Conservation (phyloP, 2,329 filamentous ascomycete genomes). For the Geosmithia flava region DNA sequence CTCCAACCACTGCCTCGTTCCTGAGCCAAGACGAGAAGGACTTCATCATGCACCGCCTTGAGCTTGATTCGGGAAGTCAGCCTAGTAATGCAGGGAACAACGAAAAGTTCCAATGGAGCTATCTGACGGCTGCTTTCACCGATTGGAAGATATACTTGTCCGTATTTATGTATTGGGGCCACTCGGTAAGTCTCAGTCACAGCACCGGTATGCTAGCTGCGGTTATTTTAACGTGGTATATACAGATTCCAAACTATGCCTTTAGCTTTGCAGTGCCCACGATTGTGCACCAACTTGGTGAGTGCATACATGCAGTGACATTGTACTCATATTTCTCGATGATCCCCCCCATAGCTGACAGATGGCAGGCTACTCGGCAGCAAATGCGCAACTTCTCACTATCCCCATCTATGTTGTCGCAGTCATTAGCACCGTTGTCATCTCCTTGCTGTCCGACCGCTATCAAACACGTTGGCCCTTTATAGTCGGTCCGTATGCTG, state of each 20-base stretch:
- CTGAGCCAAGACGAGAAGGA: not conserved
- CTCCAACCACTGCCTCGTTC: slow-evolving; percentile 1
- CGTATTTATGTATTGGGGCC: slow-evolving; percentile 20
- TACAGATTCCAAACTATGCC: slow-evolving; percentile 18
- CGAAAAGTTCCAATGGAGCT: slow-evolving; percentile 2
- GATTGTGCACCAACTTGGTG: slow-evolving; percentile 25
- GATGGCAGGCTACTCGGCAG: slow-evolving; percentile 21
- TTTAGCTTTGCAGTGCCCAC: slow-evolving; percentile 17
- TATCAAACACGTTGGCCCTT: slow-evolving; percentile 4
- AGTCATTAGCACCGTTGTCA: slow-evolving; percentile 1
- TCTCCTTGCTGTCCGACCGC: slow-evolving; percentile 3
- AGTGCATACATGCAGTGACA: too few species aligned
- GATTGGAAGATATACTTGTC: slow-evolving; percentile 29
- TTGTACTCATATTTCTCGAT: too few species aligned
- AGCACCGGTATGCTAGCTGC: too few species aligned
- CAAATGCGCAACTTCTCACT: slow-evolving; percentile 10
- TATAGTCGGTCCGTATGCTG: slow-evolving; percentile 4
- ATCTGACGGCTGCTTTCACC: slow-evolving; percentile 14
- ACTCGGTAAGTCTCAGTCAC: too few species aligned
- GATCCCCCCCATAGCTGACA: too few species aligned
- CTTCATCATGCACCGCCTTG: not conserved
- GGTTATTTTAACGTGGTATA: too few species aligned
- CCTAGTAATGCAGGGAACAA: not conserved
- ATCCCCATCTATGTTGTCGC: slow-evolving; percentile 2
- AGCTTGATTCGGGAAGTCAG: not conserved